A percentile compares a stretch with the other conserved stretches of the same genome.
phyloP scores from a whole-genome alignment of 1,139 yeast genomes.

The Saccharomyces hybrid region DNA sequence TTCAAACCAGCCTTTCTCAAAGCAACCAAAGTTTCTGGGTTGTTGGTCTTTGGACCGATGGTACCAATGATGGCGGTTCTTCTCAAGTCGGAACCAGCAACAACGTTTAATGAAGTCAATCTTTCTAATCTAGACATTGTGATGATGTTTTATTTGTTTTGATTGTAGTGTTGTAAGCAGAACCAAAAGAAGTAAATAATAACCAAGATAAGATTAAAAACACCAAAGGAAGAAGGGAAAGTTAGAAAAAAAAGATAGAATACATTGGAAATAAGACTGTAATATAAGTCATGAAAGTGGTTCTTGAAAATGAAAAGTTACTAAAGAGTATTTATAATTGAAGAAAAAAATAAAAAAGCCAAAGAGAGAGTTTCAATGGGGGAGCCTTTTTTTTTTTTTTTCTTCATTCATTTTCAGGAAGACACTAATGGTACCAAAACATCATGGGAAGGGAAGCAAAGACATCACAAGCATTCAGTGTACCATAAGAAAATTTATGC shows the following conservation, averaged over 20 bases:
- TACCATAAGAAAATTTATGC: neutral
- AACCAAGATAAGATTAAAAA: neutral
- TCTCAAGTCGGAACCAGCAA: constrained; percentile 77
- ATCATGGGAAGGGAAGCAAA: neutral
- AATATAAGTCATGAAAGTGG: neutral
- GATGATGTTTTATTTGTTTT: constrained; percentile 1
- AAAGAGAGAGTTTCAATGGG: neutral
- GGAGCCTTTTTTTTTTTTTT: neutral
- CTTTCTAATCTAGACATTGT: constrained; percentile 45
- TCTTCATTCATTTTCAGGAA: no score
- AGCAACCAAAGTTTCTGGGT: constrained; percentile 72
- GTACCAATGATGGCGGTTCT: constrained; percentile 97
- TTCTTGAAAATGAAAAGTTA: neutral
- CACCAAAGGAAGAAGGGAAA: neutral
- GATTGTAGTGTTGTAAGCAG: neutral
- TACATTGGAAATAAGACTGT: neutral
- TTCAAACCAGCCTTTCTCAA: constrained; percentile 95
- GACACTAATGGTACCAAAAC: neutral
- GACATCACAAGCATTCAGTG: neutral
- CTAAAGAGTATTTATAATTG: neutral
- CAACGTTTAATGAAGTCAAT: constrained; percentile 76
- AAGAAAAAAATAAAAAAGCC: neutral
- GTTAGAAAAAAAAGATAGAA: neutral
- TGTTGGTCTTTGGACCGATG: constrained; percentile 94
- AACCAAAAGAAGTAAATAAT: neutral